Evolutionary conservation across 495 filamentous ascomycete species (phyloP), one percentile per base, ranked within the genome.

Genomic region (Choiromyces venosus): DNA sequence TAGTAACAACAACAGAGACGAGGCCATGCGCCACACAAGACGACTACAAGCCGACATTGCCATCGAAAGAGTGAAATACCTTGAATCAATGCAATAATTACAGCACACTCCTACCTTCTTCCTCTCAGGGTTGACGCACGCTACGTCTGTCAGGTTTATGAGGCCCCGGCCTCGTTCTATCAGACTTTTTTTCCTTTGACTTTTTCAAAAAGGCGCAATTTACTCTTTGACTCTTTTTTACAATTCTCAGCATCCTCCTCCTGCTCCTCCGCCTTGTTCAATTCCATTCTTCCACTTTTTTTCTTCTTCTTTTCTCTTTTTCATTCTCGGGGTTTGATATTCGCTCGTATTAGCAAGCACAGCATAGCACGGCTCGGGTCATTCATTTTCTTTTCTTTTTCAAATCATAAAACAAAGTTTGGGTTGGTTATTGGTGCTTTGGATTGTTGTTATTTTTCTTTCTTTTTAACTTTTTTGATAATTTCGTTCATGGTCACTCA

Each of bases 21-120:
- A 93, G 74, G 93, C 95, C 52, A 87, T 95, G 77, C 88, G 89
- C 68, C 88, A 91, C 84, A 96, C 94, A 73, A 87, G 91, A 77
- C 88, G 87, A 79, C 86, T 98, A 71, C 90, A 96, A 74, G 83
- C 84, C 36, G 86, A 88, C 68, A 88, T 92, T 77, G 71, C 70
- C 79, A 78, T 78, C 68, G 76, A 81, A 67, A 81, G 70, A 66
- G 71, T 71, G 12, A 81, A 73, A 71, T 77, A 71, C 65, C 67
- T 72, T 44, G 69, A 68, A 73, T 56, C 56, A n/a, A 68, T 78
- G 37, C 71, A 74, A 46, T 77, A 69, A 40, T 68, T 72, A 14
- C 19, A 25, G 21, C 9, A 44, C 37, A 21, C 42, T 70, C 37
- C 37, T 36, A 14, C 10, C 18, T 6, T 33, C 40, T 21, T n/a